Percentiles rank a stretch among this genome's conserved stretches.
These are phyloP conservation scores for Penicillium sclerotigenum DNA, from an alignment of 2,329 filamentous ascomycete genomes.

Conservation along the genomic window DNA sequence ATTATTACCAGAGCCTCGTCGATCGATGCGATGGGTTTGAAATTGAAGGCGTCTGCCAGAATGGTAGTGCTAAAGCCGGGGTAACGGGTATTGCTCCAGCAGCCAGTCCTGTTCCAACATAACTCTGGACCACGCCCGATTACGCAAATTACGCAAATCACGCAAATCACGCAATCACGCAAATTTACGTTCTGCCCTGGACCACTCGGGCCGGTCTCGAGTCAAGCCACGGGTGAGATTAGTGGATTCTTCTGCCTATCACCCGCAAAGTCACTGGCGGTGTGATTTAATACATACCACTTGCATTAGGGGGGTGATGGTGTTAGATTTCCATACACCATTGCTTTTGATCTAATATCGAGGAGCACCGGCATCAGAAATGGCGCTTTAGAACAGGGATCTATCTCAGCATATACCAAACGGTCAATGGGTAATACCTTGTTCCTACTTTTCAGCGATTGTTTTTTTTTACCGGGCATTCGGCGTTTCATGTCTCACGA, in stretches of 20 bases:
- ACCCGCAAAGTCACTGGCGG: slow-evolving; percentile 2
- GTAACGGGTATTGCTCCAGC: slow-evolving; percentile 14
- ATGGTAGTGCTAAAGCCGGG: slow-evolving; percentile 8
- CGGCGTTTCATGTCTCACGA: slow-evolving; percentile 17
- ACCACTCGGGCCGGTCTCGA: slow-evolving; percentile 22
- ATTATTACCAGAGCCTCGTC: slow-evolving; percentile 88
- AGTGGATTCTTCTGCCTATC: slow-evolving; percentile 1
- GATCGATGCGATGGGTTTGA: slow-evolving; percentile 61
- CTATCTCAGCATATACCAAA: slow-evolving; percentile 19
- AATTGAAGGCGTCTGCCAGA: slow-evolving; percentile 41
- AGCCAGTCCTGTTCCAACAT: neutral
- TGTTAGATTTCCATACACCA: neutral
- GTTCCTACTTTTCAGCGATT: slow-evolving; percentile 23
- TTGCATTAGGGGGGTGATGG: slow-evolving; percentile 4
- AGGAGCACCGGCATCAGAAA: slow-evolving; percentile 10
- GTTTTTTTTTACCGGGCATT: slow-evolving; percentile 10
- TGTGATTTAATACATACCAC: slow-evolving; percentile 17
- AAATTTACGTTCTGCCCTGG: slow-evolving; percentile 1
- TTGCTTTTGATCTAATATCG: slow-evolving; percentile 12
- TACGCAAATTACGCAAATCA: neutral
- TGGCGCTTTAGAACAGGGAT: slow-evolving; percentile 13
- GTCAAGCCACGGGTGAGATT: slow-evolving; percentile 7
- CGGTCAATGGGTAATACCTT: slow-evolving; percentile 11
- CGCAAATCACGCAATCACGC: neutral
- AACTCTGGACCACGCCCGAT: neutral